phyloP scores from a whole-genome alignment of 495 filamentous ascomycete species.

The Beverwykella pulmonaria region DNA sequence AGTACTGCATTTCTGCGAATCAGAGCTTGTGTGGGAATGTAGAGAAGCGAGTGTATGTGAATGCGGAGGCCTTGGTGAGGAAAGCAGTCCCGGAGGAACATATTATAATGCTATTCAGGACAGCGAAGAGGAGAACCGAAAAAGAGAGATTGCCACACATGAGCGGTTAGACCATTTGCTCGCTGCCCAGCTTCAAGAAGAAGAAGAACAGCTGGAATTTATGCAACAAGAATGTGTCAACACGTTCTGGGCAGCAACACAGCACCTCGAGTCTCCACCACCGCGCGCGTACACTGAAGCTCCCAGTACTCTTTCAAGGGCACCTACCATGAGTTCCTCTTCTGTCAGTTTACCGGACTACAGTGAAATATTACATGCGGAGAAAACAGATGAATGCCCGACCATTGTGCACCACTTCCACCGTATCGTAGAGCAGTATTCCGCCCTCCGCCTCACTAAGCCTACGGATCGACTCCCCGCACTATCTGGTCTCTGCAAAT shows the following conservation, averaged over 20 bases:
- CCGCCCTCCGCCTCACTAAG: conserved; percentile 6
- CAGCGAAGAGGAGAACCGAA: background rate
- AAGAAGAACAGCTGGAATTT: background rate
- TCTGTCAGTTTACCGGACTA: too few species aligned
- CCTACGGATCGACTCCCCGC: conserved; percentile 5
- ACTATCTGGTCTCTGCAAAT: conserved; percentile 11
- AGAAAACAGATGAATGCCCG: background rate
- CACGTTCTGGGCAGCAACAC: too few species aligned
- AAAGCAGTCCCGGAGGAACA: background rate
- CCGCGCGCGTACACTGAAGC: too few species aligned
- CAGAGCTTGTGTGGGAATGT: conserved; percentile 14
- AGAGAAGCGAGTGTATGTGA: conserved; percentile 3
- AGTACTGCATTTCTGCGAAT: conserved; percentile 4
- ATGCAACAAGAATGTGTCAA: background rate
- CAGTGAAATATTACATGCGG: background rate
- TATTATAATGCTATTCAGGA: background rate
- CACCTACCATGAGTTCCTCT: too few species aligned
- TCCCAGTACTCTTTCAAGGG: too few species aligned
- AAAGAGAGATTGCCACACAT: background rate
- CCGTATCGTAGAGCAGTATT: conserved; percentile 6
- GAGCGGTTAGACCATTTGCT: background rate
- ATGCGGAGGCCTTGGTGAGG: conserved; percentile 9
- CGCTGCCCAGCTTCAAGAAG: background rate
- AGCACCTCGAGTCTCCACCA: too few species aligned
- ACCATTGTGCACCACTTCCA: background rate